Percentiles rank a stretch among this genome's conserved stretches.
These are phyloP conservation scores for Hanseniaspora pseudoguilliermondii DNA, from an alignment of 805 yeast genomes.

Conservation along the genomic window DNA sequence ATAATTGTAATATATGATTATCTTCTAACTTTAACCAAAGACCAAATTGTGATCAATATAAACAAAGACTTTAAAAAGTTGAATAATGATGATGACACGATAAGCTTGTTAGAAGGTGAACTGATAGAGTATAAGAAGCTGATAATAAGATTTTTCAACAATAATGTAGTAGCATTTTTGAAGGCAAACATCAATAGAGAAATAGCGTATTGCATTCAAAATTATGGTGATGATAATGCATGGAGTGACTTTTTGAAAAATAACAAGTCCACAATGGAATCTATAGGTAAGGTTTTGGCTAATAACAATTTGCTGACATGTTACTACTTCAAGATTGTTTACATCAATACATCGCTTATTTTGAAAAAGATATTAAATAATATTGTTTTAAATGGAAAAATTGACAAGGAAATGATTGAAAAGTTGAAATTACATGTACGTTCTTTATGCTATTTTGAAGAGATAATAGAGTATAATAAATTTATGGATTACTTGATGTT, in stretches of 20 bases:
- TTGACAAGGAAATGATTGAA: not conserved
- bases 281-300: not conserved
- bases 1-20: conserved; percentile 7
- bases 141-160: conserved; percentile 5
- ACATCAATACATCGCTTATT: not conserved
- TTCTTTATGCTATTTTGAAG: not conserved
- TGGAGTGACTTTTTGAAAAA: not conserved
- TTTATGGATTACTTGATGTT: not conserved
- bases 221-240: not conserved
- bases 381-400: not conserved
- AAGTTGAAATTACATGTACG: not conserved
- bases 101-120: conserved; percentile 6
- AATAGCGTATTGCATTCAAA: not conserved
- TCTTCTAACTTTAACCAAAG: not conserved
- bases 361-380: not conserved
- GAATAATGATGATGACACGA: not conserved
- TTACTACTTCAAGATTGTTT: not conserved
- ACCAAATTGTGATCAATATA: not conserved
- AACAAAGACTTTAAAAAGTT: conserved; percentile 2
- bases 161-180: not conserved
- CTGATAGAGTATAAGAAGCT: conserved; percentile 6
- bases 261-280: not conserved
- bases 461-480: not conserved
- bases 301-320: not conserved
- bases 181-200: not conserved